Base-by-base conservation (phyloP, 208 protist genomes). In the Acanthamoeba quina region DNA sequence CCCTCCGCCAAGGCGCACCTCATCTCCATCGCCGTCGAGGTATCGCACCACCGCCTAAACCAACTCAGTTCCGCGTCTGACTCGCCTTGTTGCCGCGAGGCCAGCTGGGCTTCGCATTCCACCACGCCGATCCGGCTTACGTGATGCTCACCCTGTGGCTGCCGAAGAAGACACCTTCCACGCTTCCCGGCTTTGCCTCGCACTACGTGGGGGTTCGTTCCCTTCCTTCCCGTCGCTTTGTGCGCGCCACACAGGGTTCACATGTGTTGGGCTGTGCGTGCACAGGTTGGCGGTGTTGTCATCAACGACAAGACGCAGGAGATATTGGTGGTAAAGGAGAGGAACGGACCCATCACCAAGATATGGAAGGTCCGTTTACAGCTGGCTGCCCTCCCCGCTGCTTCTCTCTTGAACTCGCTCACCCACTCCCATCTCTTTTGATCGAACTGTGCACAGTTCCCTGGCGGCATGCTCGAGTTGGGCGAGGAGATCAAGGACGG, bases 81-180 rank as follows among this genome's bases (percentile, higher is more conserved):
- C 49, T 56, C 24, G 44, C 56, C n/a, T 52, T 24, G 62, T 37
- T 19, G 68, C 31, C 6, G 9, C 29, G 24, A 7, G 26, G 9
- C 7, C 34, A 92, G 89, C 49, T 93, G 41, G 89, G 68, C 44
- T 93, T 93, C 31, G 31, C 10, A 5, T 93, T 93, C 41, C 89
- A 93, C 29, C 89, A 93, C 52, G 68, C 89, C 31, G 89, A 80
- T 29, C 47, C 34, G 44, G 44, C n/a, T 13, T 93, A 93, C 54
- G 64, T 93, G 37, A 93, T 93, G 89, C 41, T 93, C n/a, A 82
- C 62, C 13, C n/a, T 47, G 47, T 93, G 89, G 89, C 66, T 93
- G 19, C 89, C 89, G 29, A 47, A 76, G 26, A 47, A 76, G n/a
- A 34, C 29, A 44, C 64, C 64, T 37, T 66, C 44, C 11, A 93